Conservation (phyloP, 495 filamentous ascomycete genomes). For the Achaetomiella virescens region DNA sequence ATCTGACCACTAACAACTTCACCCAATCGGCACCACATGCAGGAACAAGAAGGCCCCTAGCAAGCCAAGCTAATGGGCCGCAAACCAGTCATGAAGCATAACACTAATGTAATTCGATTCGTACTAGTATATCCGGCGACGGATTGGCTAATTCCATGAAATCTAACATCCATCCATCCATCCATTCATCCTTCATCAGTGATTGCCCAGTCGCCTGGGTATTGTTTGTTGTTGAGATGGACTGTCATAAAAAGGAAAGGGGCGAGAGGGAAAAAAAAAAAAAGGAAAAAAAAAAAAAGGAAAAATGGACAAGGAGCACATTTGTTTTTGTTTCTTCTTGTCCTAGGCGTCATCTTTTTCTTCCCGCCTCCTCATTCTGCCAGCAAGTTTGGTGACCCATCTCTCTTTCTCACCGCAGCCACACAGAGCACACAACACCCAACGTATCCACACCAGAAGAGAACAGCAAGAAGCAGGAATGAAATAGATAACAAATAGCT, state of each 20-base stretch:
- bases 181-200: not conserved
- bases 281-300: slow-evolving; percentile 5
- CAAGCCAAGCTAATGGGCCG: not conserved
- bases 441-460: not conserved
- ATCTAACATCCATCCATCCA: slow-evolving; percentile 18
- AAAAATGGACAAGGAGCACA: not conserved
- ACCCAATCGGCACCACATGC: not conserved
- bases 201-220: not conserved
- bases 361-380: too few species aligned
- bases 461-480: not conserved
- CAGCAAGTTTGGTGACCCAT: too few species aligned
- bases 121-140: slow-evolving; percentile 19
- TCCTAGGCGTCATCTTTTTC: too few species aligned
- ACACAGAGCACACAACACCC: not conserved
- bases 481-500: slow-evolving; percentile 1
- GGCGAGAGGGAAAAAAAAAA: not conserved
- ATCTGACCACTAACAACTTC: not conserved
- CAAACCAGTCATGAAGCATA: not conserved
- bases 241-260: not conserved
- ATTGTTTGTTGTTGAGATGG: too few species aligned
- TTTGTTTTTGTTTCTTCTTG: too few species aligned
- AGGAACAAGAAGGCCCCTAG: too few species aligned
- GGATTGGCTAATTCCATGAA: slow-evolving; percentile 17
- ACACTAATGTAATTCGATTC: slow-evolving; percentile 10
- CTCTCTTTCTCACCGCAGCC: too few species aligned